Evolutionary conservation across 1,284 basidiomycete genomes (phyloP), one percentile per base, ranked within the genome.

Genomic region (Ceratobasidium sp.): DNA sequence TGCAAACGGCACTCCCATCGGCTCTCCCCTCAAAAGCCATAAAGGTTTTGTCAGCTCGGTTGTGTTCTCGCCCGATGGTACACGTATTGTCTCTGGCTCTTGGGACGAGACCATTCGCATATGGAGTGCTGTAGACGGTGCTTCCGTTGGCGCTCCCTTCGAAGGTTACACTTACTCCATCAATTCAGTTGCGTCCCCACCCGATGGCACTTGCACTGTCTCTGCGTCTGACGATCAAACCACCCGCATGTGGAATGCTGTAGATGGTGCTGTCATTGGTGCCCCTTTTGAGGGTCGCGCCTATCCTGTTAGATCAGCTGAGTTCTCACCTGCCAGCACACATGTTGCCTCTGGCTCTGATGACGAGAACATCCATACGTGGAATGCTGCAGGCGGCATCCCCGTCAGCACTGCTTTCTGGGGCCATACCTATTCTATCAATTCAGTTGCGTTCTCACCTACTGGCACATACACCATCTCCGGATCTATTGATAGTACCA

Each of bases 161-260:
- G 34, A 45, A 27, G 52, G 65, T 5, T 52, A 68, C 31, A 45
- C 50, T 8, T 32, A 56, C 12, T 13, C 3, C 3, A 20, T 68
- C 35, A 27, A 13, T 13, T 53, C 65, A 15, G 35, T 68, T 32
- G 34, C 49, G 13, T 43, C 43, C 15, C 56, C 52, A 31, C 65
- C 62, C 12, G 49, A 54, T 43, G 62, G 62, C 4, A 5, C 7
- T 17, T n/a, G n/a, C n/a, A n/a, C n/a, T n/a, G n/a, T n/a, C n/a
- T n/a, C n/a, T n/a, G n/a, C n/a, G n/a, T n/a, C n/a, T n/a, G n/a
- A n/a, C n/a, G n/a, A n/a, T n/a, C n/a, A n/a, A n/a, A n/a, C n/a
- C n/a, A n/a, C n/a, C n/a, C n/a, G n/a, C n/a, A n/a, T n/a, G n/a
- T n/a, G n/a, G n/a, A n/a, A n/a, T n/a, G n/a, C n/a, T n/a, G n/a